Percentiles rank a stretch among this genome's conserved stretches.
Evolutionary conservation across 306 rosid species (phyloP).

Genomic region (Quercus mongolica): DNA sequence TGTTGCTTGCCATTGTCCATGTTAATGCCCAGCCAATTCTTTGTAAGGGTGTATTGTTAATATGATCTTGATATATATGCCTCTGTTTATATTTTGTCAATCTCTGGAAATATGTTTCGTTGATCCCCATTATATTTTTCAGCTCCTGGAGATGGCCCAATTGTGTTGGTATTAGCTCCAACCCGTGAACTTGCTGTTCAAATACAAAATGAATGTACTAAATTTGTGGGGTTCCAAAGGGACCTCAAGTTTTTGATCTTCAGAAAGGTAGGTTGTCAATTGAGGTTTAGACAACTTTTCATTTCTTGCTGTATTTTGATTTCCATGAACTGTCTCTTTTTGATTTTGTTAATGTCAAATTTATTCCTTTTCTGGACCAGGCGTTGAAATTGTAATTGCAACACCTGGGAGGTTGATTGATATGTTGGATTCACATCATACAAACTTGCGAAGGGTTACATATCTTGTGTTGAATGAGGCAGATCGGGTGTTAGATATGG

Average conservation of each 20-base stretch:
- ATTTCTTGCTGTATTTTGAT: neutral
- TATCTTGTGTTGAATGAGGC: conserved; percentile 97
- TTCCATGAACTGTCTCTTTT: conserved; percentile 3
- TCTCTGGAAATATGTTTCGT: too few relatives aligned
- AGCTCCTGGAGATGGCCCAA: conserved; percentile 98
- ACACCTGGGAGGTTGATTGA: conserved; percentile 98
- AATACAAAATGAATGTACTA: conserved; percentile 87
- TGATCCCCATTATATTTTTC: conserved; percentile 26
- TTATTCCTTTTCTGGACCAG: conserved; percentile 37
- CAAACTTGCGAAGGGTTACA: conserved; percentile 91
- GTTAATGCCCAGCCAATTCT: conserved; percentile 94
- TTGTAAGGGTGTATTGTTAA: conserved; percentile 51
- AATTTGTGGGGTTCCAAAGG: conserved; percentile 99
- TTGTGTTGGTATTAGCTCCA: conserved; percentile 92
- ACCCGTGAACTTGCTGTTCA: conserved; percentile 97
- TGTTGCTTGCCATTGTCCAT: conserved; percentile 94
- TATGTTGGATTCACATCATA: conserved; percentile 95
- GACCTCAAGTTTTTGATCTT: conserved; percentile 97
- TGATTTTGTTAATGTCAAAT: conserved; percentile 19
- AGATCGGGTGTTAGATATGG: conserved; percentile 98
- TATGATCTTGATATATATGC: too few relatives aligned
- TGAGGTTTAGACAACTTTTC: conserved; percentile 18
- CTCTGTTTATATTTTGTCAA: too few relatives aligned
- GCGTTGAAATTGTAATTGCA: conserved; percentile 95
- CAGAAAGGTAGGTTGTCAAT: conserved; percentile 77